Evolutionary conservation across 495 filamentous ascomycete species (phyloP).

Genomic region (Hyphodiscus hymeniophilus): DNA sequence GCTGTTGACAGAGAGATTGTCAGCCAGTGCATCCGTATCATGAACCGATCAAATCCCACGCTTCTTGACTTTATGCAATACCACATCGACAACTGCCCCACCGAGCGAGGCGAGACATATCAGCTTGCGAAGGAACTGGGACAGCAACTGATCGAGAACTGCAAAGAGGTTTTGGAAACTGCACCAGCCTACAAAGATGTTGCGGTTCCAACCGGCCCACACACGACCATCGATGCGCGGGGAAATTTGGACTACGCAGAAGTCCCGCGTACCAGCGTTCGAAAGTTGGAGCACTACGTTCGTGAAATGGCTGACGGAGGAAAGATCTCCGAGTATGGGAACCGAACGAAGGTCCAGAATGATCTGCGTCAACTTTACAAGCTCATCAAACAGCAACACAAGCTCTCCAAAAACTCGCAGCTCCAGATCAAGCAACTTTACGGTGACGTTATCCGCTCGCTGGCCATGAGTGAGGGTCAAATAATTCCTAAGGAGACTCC

Average conservation of each 20-base stretch:
- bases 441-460: conserved; percentile 81
- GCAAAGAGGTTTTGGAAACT: conserved; percentile 76
- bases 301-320: conserved; percentile 98
- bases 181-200: conserved; percentile 95
- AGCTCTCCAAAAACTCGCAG: conserved; percentile 87
- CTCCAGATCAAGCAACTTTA: conserved; percentile 93
- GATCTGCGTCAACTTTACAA: conserved; percentile 92
- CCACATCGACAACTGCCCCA: conserved; percentile 98
- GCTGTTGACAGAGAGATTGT: conserved; percentile 96
- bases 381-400: conserved; percentile 94
- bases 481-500: conserved; percentile 81
- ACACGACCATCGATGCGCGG: conserved; percentile 79
- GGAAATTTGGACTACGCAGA: conserved; percentile 89
- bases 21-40: conserved; percentile 95
- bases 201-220: conserved; percentile 79
- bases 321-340: conserved; percentile 97
- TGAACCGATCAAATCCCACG: conserved; percentile 95
- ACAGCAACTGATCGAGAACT: conserved; percentile 92
- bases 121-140: conserved; percentile 93
- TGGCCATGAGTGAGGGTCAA: conserved; percentile 95
- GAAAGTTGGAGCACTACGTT: conserved; percentile 98
- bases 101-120: conserved; percentile 95
- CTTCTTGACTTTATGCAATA: conserved; percentile 99
- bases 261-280: conserved; percentile 76
- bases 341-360: conserved; percentile 94